Conservation (phyloP, 1,139 yeast species). For the Nakaseomyces delphensis region DNA sequence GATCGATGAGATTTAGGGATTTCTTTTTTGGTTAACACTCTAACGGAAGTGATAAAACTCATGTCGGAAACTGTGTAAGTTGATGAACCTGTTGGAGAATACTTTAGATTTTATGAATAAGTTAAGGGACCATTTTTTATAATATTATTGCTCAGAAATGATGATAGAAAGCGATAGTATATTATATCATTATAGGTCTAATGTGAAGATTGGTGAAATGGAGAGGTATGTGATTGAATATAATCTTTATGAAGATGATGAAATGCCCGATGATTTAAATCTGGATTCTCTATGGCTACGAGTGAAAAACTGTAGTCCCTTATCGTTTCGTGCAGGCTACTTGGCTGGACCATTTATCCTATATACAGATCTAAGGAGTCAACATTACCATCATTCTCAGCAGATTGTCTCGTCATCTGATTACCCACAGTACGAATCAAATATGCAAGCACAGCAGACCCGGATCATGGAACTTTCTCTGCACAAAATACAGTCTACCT, state of each 20-base stretch:
- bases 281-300: conserved; percentile 47
- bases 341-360: conserved; percentile 80
- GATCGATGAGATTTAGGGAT: neutral
- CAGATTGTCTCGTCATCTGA: conserved; percentile 60
- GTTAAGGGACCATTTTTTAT: no score
- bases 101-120: no score
- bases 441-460: conserved; percentile 61
- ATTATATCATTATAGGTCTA: conserved; percentile 35
- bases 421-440: conserved; percentile 68
- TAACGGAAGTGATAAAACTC: no score
- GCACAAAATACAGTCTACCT: conserved; percentile 38
- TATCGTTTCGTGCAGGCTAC: conserved; percentile 78
- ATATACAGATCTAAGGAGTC: conserved; percentile 69
- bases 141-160: neutral
- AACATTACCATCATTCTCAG: conserved; percentile 49
- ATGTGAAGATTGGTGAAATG: conserved; percentile 48
- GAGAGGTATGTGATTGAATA: conserved; percentile 41
- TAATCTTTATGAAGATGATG: conserved; percentile 32
- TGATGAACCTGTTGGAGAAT: neutral
- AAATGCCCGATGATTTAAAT: conserved; percentile 17
- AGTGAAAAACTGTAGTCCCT: conserved; percentile 61
- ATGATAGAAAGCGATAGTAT: conserved; percentile 15
- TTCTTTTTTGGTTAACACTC: no score
- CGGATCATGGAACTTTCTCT: conserved; percentile 42
- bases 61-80: no score